Evolutionary conservation across 2,329 filamentous ascomycete genomes (phyloP).

Genomic region (Alternaria angustiovoidea): DNA sequence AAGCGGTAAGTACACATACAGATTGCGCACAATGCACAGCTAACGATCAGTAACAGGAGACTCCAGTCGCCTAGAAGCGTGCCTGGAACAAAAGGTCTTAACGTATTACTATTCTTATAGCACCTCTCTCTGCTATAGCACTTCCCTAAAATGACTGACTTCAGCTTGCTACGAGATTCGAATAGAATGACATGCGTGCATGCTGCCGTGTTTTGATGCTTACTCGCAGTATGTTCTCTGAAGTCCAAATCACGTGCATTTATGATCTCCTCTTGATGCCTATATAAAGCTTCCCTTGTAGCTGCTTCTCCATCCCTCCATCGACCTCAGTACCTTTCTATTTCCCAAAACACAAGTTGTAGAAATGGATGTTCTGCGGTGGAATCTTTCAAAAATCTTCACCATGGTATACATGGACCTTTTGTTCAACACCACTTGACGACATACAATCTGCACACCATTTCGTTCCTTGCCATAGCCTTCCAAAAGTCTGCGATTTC

Average conservation of each 20-base stretch:
- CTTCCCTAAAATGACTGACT: background rate
- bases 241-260: background rate
- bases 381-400: background rate
- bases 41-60: constrained; percentile 4
- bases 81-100: background rate
- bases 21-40: background rate
- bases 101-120: background rate
- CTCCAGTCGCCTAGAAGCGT: constrained; percentile 9
- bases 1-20: constrained; percentile 8
- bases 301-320: background rate
- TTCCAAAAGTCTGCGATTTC: background rate
- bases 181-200: background rate
- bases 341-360: too few species aligned
- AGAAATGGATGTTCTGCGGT: too few species aligned
- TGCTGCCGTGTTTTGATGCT: background rate
- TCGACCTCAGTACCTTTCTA: background rate
- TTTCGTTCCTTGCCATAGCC: background rate
- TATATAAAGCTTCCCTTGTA: background rate
- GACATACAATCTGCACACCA: background rate
- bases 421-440: background rate
- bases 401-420: background rate
- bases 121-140: background rate
- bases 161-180: fast-evolving
- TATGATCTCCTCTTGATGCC: fast-evolving
- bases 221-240: background rate